Conservation (phyloP, 306 rosid species). For the Geum urbanum region DNA sequence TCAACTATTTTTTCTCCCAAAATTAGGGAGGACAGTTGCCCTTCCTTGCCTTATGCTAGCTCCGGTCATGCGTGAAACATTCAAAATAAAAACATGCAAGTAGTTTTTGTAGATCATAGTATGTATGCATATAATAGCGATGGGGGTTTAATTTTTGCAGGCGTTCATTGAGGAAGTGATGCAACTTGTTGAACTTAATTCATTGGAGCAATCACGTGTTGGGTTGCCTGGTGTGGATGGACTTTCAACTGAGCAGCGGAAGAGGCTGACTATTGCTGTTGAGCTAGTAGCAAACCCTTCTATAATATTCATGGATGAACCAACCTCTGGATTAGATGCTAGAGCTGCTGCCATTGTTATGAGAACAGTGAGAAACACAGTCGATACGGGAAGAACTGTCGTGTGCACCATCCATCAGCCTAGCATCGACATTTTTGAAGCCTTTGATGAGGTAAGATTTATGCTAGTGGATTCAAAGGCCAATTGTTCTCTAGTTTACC, state of each 20-base stretch:
- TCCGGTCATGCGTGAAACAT: too few species aligned
- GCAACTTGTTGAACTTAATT: slow-evolving; percentile 56
- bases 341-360: slow-evolving; percentile 65
- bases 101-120: too few species aligned
- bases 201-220: slow-evolving; percentile 43
- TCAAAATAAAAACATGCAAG: too few species aligned
- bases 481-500: neutral
- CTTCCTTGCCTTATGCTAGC: too few species aligned
- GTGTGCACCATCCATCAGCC: slow-evolving; percentile 70
- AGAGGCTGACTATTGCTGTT: slow-evolving; percentile 60
- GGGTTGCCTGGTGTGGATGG: slow-evolving; percentile 56
- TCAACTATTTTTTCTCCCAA: too few species aligned
- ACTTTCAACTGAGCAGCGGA: slow-evolving; percentile 61
- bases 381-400: slow-evolving; percentile 63
- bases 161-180: slow-evolving; percentile 59
- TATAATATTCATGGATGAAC: slow-evolving; percentile 69
- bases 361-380: slow-evolving; percentile 63
- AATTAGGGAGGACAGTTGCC: too few species aligned
- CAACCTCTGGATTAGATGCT: slow-evolving; percentile 66
- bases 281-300: slow-evolving; percentile 65
- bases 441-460: slow-evolving; percentile 50
- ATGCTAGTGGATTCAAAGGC: neutral
- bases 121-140: too few species aligned
- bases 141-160: slow-evolving; percentile 23
- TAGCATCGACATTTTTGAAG: slow-evolving; percentile 61